Percentiles rank a stretch among this genome's conserved stretches.
Evolutionary conservation across 345 rosid genomes (phyloP).

Genomic region (Corymbia maculata): DNA sequence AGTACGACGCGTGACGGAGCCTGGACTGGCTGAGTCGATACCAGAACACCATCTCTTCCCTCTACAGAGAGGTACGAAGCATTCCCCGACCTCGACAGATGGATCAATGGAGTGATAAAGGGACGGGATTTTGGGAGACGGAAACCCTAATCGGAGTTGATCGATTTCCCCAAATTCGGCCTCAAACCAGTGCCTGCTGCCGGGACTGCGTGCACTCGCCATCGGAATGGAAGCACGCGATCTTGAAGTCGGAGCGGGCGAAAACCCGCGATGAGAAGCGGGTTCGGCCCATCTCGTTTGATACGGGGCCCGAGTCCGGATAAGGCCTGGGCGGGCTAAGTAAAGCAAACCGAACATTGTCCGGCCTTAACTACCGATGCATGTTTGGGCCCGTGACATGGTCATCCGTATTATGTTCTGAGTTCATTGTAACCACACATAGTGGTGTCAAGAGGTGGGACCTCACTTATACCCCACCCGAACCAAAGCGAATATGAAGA

Average conservation of each 20-base stretch:
- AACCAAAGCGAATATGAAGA: not conserved
- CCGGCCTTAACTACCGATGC: not conserved
- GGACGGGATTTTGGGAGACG: not conserved
- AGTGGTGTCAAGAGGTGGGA: not conserved
- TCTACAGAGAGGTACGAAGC: not conserved
- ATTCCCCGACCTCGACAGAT: not conserved
- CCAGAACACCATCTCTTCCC: conserved; percentile 26
- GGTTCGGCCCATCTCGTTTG: not conserved
- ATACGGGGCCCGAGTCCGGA: not conserved
- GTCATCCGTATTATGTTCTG: not conserved
- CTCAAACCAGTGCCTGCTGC: not conserved
- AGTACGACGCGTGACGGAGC: conserved; percentile 10
- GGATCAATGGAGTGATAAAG: not conserved
- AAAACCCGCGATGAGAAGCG: not conserved
- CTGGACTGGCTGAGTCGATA: conserved; percentile 25
- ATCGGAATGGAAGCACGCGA: not conserved
- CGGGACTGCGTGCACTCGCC: not conserved
- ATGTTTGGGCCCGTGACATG: not conserved
- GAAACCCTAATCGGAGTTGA: not conserved
- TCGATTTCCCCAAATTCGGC: not conserved
- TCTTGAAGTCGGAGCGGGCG: not conserved
- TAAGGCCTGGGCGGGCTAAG: not conserved
- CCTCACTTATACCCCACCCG: not conserved
- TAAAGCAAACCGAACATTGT: not conserved
- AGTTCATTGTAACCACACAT: not conserved